Base-by-base conservation (phyloP, 495 filamentous ascomycete genomes). In the Aspergillus diversus region DNA sequence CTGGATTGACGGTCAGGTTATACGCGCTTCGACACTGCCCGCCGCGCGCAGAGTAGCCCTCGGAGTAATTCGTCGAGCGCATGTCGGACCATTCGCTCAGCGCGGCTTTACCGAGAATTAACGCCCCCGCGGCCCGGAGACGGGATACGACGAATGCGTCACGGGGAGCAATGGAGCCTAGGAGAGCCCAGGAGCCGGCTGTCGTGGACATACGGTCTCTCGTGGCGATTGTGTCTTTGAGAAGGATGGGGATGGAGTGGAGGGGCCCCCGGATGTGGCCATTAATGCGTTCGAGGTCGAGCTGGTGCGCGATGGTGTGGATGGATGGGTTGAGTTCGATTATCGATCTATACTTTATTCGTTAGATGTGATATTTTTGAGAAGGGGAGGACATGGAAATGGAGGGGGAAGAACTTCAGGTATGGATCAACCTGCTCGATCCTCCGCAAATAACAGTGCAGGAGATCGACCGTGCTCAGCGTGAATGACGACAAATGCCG, bases 161-260 rank as follows among this genome's bases (percentile, higher is more conserved):
- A 34, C 86, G 80, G 0, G 89, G 90, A 0, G 90, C 84, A 9
- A 88, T 74, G 54, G 80, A 85, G 6, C 87, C 89, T 0, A 89
- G 70, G 1, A 92, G 80, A 50, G 85, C 86, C 78, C 77, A 83
- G 69, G 77, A 81, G 33, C 80, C 80, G 21, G 80, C 83, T 4
- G 86, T 89, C 27, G 88, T 90, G 68, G 89, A 84, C 87, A 91
- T 87, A 48, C 82, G 79, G 63, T 92, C 90, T 52, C 81, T 81
- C 3, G 85, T 88, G 21, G 84, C 89, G 59, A 91, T 90, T 75
- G 90, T 92, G 76, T 92, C 88, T 73, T 92, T 92, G 63, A 91
- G 82, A 16, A 90, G 72, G 72, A 91, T 87, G 3, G 90, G 90
- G 59, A 92, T 89, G 21, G 89, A 88, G 69, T 92, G 89, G 1